Percentiles rank a stretch among this genome's conserved stretches.
phyloP scores from a whole-genome alignment of 805 yeast genomes.

The Maudiozyma bulderi region DNA sequence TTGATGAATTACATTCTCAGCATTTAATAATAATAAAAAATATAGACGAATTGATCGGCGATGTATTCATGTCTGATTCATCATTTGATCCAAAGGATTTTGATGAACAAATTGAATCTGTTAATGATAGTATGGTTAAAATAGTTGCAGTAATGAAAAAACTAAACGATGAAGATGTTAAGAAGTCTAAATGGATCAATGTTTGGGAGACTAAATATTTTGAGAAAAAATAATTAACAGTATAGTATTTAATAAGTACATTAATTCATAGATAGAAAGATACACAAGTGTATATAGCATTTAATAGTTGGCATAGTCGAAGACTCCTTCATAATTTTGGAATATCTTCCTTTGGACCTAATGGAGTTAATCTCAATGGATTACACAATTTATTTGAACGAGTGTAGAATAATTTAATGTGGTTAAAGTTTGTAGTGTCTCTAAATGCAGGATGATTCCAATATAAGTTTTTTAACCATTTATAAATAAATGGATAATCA shows the following conservation, averaged over 20 bases:
- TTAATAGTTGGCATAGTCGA: neutral
- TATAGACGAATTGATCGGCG: constrained; percentile 52
- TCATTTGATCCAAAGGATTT: constrained; percentile 30
- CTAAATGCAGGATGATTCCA: constrained; percentile 67
- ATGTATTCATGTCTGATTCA: constrained; percentile 35
- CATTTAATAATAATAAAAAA: constrained; percentile 36
- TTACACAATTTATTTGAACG: constrained; percentile 71
- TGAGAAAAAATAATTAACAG: constrained; percentile 1
- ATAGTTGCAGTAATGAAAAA: constrained; percentile 33
- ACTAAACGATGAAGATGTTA: constrained; percentile 41
- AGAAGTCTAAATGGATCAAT: constrained; percentile 34
- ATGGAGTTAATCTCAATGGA: constrained; percentile 73
- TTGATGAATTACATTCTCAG: constrained; percentile 39
- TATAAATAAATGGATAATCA: constrained; percentile 67
- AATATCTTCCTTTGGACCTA: constrained; percentile 80
- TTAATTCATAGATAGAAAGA: neutral
- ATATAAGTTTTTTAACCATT: constrained; percentile 75
- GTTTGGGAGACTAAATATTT: constrained; percentile 29
- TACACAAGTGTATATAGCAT: neutral
- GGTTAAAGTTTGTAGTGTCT: constrained; percentile 79
- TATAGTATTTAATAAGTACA: neutral
- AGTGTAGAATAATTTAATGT: constrained; percentile 85
- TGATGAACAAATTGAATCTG: constrained; percentile 15
- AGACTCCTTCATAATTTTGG: constrained; percentile 1
- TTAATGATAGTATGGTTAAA: constrained; percentile 18